These are phyloP conservation scores for Globisporangium alternatum DNA, from an alignment of 352 stramenopile genomes.

Conservation along the genomic window DNA sequence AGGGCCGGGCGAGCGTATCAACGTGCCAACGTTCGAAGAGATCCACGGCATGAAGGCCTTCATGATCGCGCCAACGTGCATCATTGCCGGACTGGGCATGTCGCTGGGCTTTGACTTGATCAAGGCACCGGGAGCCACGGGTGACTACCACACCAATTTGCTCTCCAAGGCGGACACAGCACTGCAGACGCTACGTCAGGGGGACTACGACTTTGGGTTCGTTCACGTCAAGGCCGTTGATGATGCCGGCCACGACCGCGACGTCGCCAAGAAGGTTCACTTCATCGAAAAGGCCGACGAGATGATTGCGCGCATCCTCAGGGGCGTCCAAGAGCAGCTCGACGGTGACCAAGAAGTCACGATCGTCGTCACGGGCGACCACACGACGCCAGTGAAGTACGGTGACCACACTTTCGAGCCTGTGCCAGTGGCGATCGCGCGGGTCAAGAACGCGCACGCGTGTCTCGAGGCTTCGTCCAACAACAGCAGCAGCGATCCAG, in stretches of 20 bases:
- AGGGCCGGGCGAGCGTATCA: constrained; percentile 81
- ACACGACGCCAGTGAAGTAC: constrained; percentile 85
- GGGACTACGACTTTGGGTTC: constrained; percentile 75
- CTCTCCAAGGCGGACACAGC: constrained; percentile 77
- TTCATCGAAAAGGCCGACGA: constrained; percentile 84
- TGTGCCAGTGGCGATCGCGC: constrained; percentile 76
- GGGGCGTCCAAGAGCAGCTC: constrained; percentile 41
- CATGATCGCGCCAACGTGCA: constrained; percentile 88
- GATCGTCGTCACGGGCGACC: constrained; percentile 85
- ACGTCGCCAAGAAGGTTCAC: constrained; percentile 81
- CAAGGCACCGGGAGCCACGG: constrained; percentile 66
- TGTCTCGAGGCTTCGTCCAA: constrained; percentile 19
- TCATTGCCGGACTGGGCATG: constrained; percentile 86
- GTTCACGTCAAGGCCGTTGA: constrained; percentile 87
- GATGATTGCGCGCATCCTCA: constrained; percentile 67
- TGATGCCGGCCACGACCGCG: constrained; percentile 82
- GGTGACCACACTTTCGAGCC: constrained; percentile 88
- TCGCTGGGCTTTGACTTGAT: constrained; percentile 79
- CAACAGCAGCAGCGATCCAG: not conserved
- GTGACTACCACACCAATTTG: constrained; percentile 85
- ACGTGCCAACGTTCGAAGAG: constrained; percentile 77
- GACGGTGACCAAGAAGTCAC: constrained; percentile 51
- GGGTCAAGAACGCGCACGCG: constrained; percentile 34
- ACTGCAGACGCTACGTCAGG: constrained; percentile 36
- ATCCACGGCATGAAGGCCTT: constrained; percentile 81